Base-by-base conservation (phyloP, 495 filamentous ascomycete species). In the Penicillium nucicola region DNA sequence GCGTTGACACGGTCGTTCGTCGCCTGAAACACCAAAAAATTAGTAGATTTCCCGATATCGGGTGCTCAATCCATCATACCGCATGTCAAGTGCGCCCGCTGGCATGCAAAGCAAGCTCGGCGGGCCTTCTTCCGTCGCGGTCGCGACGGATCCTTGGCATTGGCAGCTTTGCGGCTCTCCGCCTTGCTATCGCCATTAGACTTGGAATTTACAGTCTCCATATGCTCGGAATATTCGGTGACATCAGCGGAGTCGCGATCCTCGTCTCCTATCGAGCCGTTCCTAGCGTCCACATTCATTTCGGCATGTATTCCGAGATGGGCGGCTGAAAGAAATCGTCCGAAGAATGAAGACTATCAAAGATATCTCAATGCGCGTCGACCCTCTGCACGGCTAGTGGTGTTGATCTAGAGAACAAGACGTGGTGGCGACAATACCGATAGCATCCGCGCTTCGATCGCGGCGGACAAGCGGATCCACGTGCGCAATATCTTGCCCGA, bases 11-110 rank as follows among this genome's bases (percentile, higher is more conserved):
- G 93, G 93, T 57, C 93, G 79, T 65, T 98, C 91, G 55, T 90
- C 86, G 62, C 85, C 86, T 89, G 60, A 25, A 60, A 22, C 11
- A 45, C 36, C 41, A 9, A 22, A 51, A 61, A 40, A 52, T 62
- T 48, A 61, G 37, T 50, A 30, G 50, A 18, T 50, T 33, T 18
- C 20, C 15, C 18, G 33, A 42, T 13, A 42, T n/a, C 3, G 7
- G 32, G 38, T n/a, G 34, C 18, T 43, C 25, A 56, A 32, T 47
- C 51, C 34, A 32, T 38, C 90, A 77, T 87, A 98, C 93, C 91
- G 71, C 93, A 98, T 54, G 93, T 98, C 60, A 98, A 78, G 80
- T 98, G 93, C 43, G 93, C 93, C 67, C 95, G 80, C 70, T 98
- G 93, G 70, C 93, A 98, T 23, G 95, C 92, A 81, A 87, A 92